Evolutionary conservation across 805 yeast species (phyloP), one percentile per base, ranked within the genome.

Genomic region (Myxozyma neglecta): DNA sequence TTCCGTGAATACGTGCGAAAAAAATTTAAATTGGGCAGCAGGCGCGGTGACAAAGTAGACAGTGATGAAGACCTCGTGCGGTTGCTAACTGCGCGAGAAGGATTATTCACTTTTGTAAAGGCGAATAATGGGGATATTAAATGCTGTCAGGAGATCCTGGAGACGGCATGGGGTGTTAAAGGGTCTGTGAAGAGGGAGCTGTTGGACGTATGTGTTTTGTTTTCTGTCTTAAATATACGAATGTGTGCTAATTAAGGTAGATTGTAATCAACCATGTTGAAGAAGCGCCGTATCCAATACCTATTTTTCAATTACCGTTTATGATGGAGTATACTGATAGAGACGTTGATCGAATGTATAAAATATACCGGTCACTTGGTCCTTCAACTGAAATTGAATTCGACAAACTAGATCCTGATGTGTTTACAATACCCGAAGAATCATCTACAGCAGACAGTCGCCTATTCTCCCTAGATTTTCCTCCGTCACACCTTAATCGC

Each of bases 91-190:
- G 50, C 48, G 18, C 10, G 3, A 32, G 43, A 46, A 20, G 49
- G 13, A 29, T 34, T 44, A 20, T n/a, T 14, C 9, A 14, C 11
- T 13, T 16, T 56, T 11, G n/a, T 16, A n/a, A 24, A 42, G 29
- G 59, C 59, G 16, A 56, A 56, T 37, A 32, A 42, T 14, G 53
- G 59, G 32, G 46, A 47, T 11, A 29, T 16, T 11, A 56, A 56
- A 18, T 32, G 13, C 14, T 56, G 59, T 32, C 9, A 10, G 14
- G 39, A 37, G 2, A n/a, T 56, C 11, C 37, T 56, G 34, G 50
- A 47, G 14, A n/a, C 3, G 18, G 53, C 52, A 32, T 56, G 59
- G 59, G 59, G 59, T 13, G 13, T 44, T n/a, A 36, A 6, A 3
- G 59, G 59, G 3, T 5, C 42, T 3, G 42, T 44, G 5, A 37